phyloP scores from a whole-genome alignment of 495 filamentous ascomycete genomes.

The Talaromyces adpressus region DNA sequence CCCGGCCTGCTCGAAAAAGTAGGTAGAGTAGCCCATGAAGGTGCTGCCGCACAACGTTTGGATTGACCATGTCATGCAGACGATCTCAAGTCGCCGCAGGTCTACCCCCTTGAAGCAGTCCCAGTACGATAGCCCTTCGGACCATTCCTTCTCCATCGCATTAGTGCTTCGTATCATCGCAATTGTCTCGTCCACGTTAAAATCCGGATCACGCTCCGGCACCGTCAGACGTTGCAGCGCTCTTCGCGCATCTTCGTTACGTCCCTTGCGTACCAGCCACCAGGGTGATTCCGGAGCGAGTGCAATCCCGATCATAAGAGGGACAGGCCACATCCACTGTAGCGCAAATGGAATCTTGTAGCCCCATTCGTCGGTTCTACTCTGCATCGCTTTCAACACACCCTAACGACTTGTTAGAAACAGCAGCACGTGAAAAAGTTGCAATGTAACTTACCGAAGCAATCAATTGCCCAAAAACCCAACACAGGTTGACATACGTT shows the following conservation, averaged over 20 bases:
- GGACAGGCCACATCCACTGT: conserved; percentile 70
- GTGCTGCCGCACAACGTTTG: conserved; percentile 1
- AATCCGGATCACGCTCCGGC: conserved; percentile 40
- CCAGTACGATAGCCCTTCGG: conserved; percentile 23
- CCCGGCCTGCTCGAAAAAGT: conserved; percentile 59
- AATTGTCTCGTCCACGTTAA: conserved; percentile 59
- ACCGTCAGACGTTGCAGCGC: conserved; percentile 50
- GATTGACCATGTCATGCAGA: conserved; percentile 4
- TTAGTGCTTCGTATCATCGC: conserved; percentile 71
- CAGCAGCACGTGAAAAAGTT: not conserved
- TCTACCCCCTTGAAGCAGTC: conserved; percentile 34
- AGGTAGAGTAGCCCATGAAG: conserved; percentile 46
- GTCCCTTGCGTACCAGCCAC: conserved; percentile 67
- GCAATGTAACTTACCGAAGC: conserved; percentile 27
- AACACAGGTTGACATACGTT: conserved; percentile 41
- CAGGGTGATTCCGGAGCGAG: conserved; percentile 66
- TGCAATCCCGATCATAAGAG: conserved; percentile 53
- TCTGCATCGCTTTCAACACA: conserved; percentile 32
- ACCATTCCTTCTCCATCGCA: conserved; percentile 49
- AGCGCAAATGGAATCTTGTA: conserved; percentile 58
- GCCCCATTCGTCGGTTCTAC: conserved; percentile 43
- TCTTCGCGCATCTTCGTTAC: conserved; percentile 50
- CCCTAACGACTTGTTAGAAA: conserved; percentile 39
- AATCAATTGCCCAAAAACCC: conserved; percentile 46
- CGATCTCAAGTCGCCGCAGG: conserved; percentile 33